phyloP scores from a whole-genome alignment of 306 rosid genomes.

The Cucumis cinereus region DNA sequence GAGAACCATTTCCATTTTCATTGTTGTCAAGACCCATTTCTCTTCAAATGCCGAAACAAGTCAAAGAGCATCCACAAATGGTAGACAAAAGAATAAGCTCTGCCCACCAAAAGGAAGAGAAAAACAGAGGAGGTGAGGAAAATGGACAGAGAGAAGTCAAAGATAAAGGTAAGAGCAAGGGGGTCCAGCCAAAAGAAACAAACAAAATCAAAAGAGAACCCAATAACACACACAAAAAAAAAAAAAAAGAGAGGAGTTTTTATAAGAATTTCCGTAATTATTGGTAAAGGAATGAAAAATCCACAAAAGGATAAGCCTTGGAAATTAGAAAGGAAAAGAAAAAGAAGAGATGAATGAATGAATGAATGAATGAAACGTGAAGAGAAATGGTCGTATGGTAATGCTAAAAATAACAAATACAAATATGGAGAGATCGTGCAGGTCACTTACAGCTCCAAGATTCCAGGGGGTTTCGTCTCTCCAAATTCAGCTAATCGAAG shows the following conservation, averaged over 20 bases:
- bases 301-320: slow-evolving; percentile 18
- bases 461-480: slow-evolving; percentile 20
- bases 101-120: slow-evolving; percentile 21
- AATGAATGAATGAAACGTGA: slow-evolving; percentile 7
- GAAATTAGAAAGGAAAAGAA: slow-evolving; percentile 13
- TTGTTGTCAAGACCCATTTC: slow-evolving; percentile 67
- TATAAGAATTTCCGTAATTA: not conserved
- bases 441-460: slow-evolving; percentile 41
- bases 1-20: slow-evolving; percentile 13
- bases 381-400: slow-evolving; percentile 67
- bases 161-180: not conserved
- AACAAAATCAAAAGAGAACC: not conserved
- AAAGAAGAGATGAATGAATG: slow-evolving; percentile 10
- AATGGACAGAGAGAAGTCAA: not conserved
- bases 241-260: not conserved
- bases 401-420: slow-evolving; percentile 30
- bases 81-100: not conserved
- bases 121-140: not conserved
- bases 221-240: no score
- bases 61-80: slow-evolving; percentile 33
- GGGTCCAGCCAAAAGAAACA: not conserved
- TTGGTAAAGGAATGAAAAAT: slow-evolving; percentile 33
- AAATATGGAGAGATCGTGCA: slow-evolving; percentile 32
- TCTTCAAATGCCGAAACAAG: slow-evolving; percentile 38
- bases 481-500: slow-evolving; percentile 5